Evolutionary conservation across 2,329 filamentous ascomycete genomes (phyloP), one percentile per base, ranked within the genome.

Genomic region (Colletotrichum tamarilloi): DNA sequence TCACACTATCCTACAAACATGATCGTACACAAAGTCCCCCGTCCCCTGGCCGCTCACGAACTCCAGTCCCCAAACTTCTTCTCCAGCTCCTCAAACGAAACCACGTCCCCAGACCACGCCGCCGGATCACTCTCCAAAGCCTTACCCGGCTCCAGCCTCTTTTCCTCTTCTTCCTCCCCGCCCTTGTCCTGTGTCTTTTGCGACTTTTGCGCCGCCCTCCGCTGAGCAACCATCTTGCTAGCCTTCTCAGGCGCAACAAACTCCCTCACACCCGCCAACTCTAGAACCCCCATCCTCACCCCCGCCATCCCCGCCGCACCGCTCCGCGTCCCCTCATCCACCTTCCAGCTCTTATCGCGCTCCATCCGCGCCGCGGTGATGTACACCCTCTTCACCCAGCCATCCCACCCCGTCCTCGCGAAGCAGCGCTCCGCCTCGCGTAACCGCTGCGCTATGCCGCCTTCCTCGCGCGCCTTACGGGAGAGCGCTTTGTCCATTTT

Each of bases 401-500:
- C 77, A 1, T 75, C 76, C 4, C 76, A 59, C 4, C 68, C 67
- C 3, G 73, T 22, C 28, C 58, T 28, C 24, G 46, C 38, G 26
- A 73, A 68, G 32, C 52, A 53, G 38, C 73, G 38, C 66, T 68
- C 74, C 62, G 67, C 63, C 57, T 73, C 66, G 32, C 59, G 56
- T 24, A 75, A 46, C 68, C 69, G 49, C 62, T 52, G 42, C 38
- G 53, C 75, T 75, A 78, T 19, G 79, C n/a, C 65, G 75, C 76
- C 57, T n/a, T 69, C 73, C 77, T 67, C 65, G 24, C 74, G 69
- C 68, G 68, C 76, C 12, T 77, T 32, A 19, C 42, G 35, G 78
- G 80, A 56, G 76, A 79, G 75, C 58, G 82, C 69, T 77, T 90
- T 90, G 76, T 91, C 89, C 16, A 86, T 87, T 79, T 90, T 90